Evolutionary conservation across 2,329 filamentous ascomycete species (phyloP), one percentile per base, ranked within the genome.

Genomic region (Penicillium frequentans): DNA sequence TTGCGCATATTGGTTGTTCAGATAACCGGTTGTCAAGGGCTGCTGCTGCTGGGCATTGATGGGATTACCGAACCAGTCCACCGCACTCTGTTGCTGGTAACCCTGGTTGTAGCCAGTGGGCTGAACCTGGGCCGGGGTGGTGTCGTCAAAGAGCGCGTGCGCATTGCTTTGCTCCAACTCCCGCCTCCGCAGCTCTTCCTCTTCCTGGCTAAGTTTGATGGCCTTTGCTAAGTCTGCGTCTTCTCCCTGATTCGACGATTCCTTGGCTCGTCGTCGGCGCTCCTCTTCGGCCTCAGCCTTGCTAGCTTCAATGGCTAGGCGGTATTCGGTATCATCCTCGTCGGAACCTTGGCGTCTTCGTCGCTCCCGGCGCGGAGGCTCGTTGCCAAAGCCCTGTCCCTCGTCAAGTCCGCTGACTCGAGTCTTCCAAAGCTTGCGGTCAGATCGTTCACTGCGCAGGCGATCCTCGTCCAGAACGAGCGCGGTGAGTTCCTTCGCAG

Each of bases 31-130:
- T 53, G 81, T 83, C 73, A 93, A 87, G 64, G 88, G 79, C 63
- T 83, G 83, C 72, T 90, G 88, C 68, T 83, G 83, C 73, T 90
- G 88, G 68, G 86, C 87, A 57, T 93, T 90, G 68, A 98, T 89
- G 13, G 93, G 91, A 74, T 99, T 99, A 57, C 93, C 95, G 68
- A 96, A 95, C 86, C 96, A 98, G 76, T 99, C 95, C 19, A 99
- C 95, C 13, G 91, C 91, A 56, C 90, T 90, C 72, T 96, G 93
- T 77, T 99, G 95, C 79, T 98, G 93, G 70, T 99, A 99, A 47
- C 93, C 93, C 77, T 96, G 93, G 75, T 97, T 98, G 79, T 91
- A 92, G 35, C 92, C 93, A 14, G 93, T 98, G 42, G 85, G 86
- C 76, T 93, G 91, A 35, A 90, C 84, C 67, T 91, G 89, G 53